These are phyloP conservation scores for Trichoderma sp. DNA, from an alignment of 2,329 filamentous ascomycete genomes.

Conservation along the genomic window DNA sequence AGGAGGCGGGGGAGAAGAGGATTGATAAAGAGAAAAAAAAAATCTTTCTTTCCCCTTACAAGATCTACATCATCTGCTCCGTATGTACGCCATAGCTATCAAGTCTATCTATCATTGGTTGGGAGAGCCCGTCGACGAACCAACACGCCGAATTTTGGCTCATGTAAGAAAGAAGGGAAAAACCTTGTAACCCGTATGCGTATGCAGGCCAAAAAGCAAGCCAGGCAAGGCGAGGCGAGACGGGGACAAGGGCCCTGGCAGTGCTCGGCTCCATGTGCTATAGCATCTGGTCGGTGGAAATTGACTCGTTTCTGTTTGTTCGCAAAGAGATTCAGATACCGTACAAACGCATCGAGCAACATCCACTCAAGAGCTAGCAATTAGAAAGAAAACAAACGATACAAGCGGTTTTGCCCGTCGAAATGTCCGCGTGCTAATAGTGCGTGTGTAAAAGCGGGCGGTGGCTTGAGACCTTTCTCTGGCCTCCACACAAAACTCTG, in stretches of 20 bases:
- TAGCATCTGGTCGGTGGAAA: background rate
- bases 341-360: background rate
- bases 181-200: constrained; percentile 5
- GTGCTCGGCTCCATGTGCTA: background rate
- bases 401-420: constrained; percentile 15
- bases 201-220: background rate
- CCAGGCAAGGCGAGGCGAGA: constrained; percentile 15
- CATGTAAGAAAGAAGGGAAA: constrained; percentile 18
- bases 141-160: constrained; percentile 7
- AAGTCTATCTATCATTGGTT: background rate
- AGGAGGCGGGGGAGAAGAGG: background rate
- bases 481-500: background rate
- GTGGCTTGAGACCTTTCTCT: constrained; percentile 9
- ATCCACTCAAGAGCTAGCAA: background rate
- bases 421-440: constrained; percentile 6
- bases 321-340: background rate
- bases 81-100: constrained; percentile 4
- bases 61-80: constrained; percentile 18
- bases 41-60: constrained; percentile 5
- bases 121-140: constrained; percentile 4
- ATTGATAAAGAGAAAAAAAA: constrained; percentile 23
- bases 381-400: background rate
- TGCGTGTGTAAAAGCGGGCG: constrained; percentile 13
- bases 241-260: constrained; percentile 8
- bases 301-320: background rate